These are phyloP conservation scores for Neofusicoccum ribis DNA, from an alignment of 2,329 filamentous ascomycete species.

Conservation along the genomic window DNA sequence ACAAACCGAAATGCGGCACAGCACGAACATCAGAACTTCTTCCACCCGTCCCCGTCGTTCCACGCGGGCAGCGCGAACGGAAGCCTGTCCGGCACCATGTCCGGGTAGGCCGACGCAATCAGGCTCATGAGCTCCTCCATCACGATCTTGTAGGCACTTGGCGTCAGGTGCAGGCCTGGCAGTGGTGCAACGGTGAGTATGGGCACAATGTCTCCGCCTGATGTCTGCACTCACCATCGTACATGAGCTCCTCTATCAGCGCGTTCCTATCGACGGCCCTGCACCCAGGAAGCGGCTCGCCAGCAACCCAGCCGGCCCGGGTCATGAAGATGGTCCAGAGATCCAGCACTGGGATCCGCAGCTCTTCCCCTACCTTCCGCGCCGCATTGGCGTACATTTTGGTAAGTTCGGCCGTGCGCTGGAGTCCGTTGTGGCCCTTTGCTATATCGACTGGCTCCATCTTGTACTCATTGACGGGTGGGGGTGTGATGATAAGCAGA, in stretches of 20 bases:
- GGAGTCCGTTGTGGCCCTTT: slow-evolving; percentile 37
- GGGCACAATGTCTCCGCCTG: background rate
- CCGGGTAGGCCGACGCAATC: slow-evolving; percentile 55
- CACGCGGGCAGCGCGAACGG: slow-evolving; percentile 57
- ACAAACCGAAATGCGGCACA: background rate
- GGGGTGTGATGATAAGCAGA: slow-evolving; percentile 77
- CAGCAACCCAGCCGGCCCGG: slow-evolving; percentile 53
- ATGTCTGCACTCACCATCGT: slow-evolving; percentile 51
- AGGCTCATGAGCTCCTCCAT: slow-evolving; percentile 55
- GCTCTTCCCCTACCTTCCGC: slow-evolving; percentile 59
- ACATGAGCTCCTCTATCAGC: slow-evolving; percentile 52
- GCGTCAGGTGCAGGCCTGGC: slow-evolving; percentile 59
- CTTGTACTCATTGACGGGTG: slow-evolving; percentile 78
- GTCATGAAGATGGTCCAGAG: slow-evolving; percentile 78
- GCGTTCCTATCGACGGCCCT: slow-evolving; percentile 60
- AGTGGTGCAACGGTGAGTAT: background rate
- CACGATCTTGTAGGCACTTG: slow-evolving; percentile 57
- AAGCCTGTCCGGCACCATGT: slow-evolving; percentile 54
- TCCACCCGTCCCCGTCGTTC: slow-evolving; percentile 43
- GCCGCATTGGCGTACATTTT: slow-evolving; percentile 67
- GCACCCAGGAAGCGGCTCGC: slow-evolving; percentile 56
- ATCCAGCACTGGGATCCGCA: slow-evolving; percentile 67
- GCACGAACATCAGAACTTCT: slow-evolving; percentile 23
- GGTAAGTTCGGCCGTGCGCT: slow-evolving; percentile 60
- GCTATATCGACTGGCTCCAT: slow-evolving; percentile 51